Percentiles rank a stretch among this genome's conserved stretches.
Evolutionary conservation across 1,139 yeast species (phyloP).

Genomic region (Ogataea hybrid): DNA sequence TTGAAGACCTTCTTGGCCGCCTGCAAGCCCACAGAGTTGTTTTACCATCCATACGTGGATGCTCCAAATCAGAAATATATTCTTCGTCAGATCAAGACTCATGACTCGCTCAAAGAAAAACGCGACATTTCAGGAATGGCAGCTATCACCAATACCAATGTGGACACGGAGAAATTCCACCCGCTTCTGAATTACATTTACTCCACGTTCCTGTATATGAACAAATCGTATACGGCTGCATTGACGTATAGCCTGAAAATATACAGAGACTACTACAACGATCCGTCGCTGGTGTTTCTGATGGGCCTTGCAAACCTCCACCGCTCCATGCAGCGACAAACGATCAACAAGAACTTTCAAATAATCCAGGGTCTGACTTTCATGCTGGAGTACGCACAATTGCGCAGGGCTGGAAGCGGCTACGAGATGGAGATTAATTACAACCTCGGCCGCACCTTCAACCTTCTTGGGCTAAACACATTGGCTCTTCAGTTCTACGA

Average conservation of each 20-base stretch:
- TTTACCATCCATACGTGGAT: slow-evolving; percentile 62
- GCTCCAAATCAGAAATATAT: slow-evolving; percentile 88
- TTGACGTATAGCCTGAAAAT: slow-evolving; percentile 64
- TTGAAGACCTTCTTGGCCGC: slow-evolving; percentile 67
- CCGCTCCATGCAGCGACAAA: slow-evolving; percentile 86
- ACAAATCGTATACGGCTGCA: slow-evolving; percentile 78
- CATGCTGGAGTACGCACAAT: slow-evolving; percentile 64
- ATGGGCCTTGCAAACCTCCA: slow-evolving; percentile 85
- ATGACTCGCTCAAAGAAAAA: slow-evolving; percentile 61
- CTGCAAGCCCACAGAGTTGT: slow-evolving; percentile 59
- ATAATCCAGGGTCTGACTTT: slow-evolving; percentile 83
- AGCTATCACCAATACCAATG: slow-evolving; percentile 50
- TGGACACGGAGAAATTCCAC: slow-evolving; percentile 50
- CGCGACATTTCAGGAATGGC: slow-evolving; percentile 76
- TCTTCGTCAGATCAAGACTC: slow-evolving; percentile 84
- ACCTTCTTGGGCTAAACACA: slow-evolving; percentile 70
- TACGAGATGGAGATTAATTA: slow-evolving; percentile 73
- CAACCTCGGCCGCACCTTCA: slow-evolving; percentile 83
- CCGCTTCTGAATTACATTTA: slow-evolving; percentile 76
- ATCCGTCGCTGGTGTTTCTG: slow-evolving; percentile 74
- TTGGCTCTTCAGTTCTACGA: slow-evolving; percentile 74
- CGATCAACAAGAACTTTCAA: slow-evolving; percentile 83
- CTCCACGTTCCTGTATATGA: slow-evolving; percentile 77
- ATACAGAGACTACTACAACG: slow-evolving; percentile 61
- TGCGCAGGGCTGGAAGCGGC: slow-evolving; percentile 37